Evolutionary conservation across 176 grass and related monocot genomes (phyloP).

Genomic region (Canna indica): DNA sequence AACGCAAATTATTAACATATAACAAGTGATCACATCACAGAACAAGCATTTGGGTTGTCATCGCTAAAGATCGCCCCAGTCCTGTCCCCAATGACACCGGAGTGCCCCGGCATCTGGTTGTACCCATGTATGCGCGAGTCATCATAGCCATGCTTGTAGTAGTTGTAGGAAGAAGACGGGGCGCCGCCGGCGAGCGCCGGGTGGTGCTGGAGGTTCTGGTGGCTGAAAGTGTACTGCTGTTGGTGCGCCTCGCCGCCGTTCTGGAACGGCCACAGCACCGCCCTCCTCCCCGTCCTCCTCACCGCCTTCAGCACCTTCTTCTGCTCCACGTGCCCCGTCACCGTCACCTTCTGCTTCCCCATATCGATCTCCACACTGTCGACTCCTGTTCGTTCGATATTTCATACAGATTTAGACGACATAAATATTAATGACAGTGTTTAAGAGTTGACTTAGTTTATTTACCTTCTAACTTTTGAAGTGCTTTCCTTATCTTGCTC

Average conservation of each 20-base stretch:
- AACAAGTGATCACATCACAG: constrained; percentile 42
- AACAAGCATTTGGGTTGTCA: constrained; percentile 69
- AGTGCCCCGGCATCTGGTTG: constrained; percentile 26
- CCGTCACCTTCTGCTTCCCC: constrained; percentile 76
- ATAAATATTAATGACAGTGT: background rate
- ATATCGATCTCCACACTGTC: constrained; percentile 76
- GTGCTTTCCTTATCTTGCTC: constrained; percentile 70
- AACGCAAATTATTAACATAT: too few species aligned
- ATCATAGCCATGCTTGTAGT: constrained; percentile 83
- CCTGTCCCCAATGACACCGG: constrained; percentile 32
- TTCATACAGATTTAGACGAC: too few species aligned
- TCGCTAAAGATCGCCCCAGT: constrained; percentile 67
- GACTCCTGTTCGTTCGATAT: constrained; percentile 25
- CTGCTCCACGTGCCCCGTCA: constrained; percentile 69
- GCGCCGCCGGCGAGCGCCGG: constrained; percentile 26
- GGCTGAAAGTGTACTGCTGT: constrained; percentile 20
- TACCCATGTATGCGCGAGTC: constrained; percentile 46
- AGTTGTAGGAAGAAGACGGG: constrained; percentile 67
- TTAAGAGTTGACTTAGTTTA: background rate
- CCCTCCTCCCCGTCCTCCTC: constrained; percentile 59
- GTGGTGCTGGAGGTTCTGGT: constrained; percentile 27
- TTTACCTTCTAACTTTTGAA: constrained; percentile 50
- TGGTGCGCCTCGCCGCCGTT: constrained; percentile 13
- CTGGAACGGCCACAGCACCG: constrained; percentile 72
- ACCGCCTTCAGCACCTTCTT: constrained; percentile 87